Evolutionary conservation across 2,329 filamentous ascomycete species (phyloP).

Genomic region (Ophiostoma angusticollis): DNA sequence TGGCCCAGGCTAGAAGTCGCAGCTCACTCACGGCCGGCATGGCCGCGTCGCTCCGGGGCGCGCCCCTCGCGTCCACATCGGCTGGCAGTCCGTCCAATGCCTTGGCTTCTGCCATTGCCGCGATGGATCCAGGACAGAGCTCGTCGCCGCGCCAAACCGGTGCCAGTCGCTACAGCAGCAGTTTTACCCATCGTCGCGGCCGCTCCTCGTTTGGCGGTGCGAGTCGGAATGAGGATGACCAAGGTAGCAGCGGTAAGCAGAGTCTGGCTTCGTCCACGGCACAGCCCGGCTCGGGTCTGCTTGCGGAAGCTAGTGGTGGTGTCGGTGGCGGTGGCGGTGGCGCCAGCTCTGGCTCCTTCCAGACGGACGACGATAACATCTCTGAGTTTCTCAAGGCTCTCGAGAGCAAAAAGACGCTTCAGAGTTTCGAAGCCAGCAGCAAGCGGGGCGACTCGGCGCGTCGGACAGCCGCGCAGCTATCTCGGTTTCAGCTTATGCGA

Average conservation of each 20-base stretch:
- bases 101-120: neutral
- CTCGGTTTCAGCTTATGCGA: slow-evolving; percentile 76
- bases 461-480: slow-evolving; percentile 65
- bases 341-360: slow-evolving; percentile 54
- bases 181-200: slow-evolving; percentile 74
- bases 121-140: slow-evolving; percentile 46
- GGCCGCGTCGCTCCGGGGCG: slow-evolving; percentile 58
- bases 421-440: slow-evolving; percentile 58
- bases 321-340: slow-evolving; percentile 40
- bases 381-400: slow-evolving; percentile 84
- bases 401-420: slow-evolving; percentile 76
- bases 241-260: slow-evolving; percentile 67
- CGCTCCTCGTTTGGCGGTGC: slow-evolving; percentile 64
- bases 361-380: slow-evolving; percentile 81
- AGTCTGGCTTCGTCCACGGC: slow-evolving; percentile 57
- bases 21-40: slow-evolving; percentile 64
- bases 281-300: slow-evolving; percentile 65
- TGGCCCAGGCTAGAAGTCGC: slow-evolving; percentile 51
- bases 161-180: slow-evolving; percentile 82
- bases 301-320: slow-evolving; percentile 49
- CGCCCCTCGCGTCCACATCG: slow-evolving; percentile 38
- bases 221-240: slow-evolving; percentile 59
- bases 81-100: slow-evolving; percentile 9
- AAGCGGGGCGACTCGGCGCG: slow-evolving; percentile 59
- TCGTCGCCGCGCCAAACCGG: slow-evolving; percentile 59